phyloP scores from a whole-genome alignment of 805 yeast genomes.

The Cyberlindnera xylosilytica region DNA sequence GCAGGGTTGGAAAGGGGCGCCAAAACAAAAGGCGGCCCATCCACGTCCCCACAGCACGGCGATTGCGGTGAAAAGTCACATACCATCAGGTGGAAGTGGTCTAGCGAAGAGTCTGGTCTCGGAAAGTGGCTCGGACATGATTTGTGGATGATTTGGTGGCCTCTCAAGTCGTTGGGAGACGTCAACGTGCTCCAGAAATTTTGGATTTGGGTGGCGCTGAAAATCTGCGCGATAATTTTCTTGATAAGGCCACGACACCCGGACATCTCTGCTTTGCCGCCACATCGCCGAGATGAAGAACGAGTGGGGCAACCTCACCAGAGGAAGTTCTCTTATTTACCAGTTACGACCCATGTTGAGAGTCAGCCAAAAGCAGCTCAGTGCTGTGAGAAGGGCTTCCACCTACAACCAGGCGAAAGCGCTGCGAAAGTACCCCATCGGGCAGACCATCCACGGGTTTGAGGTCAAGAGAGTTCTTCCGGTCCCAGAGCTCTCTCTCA shows the following conservation, averaged over 20 bases:
- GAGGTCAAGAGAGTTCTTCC: conserved; percentile 58
- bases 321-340: too few relatives aligned
- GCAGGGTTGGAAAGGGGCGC: not conserved
- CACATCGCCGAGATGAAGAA: not conserved
- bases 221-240: conserved; percentile 2
- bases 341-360: too few relatives aligned
- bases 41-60: not conserved
- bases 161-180: too few relatives aligned
- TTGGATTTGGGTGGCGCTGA: conserved; percentile 2
- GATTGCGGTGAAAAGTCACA: conserved; percentile 16
- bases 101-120: conserved; percentile 52
- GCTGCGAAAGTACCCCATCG: conserved; percentile 59
- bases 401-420: conserved; percentile 32
- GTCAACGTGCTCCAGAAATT: not conserved
- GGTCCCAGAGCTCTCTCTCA: conserved; percentile 78
- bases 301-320: too few relatives aligned
- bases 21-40: not conserved
- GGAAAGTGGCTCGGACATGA: conserved; percentile 30
- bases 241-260: conserved; percentile 6
- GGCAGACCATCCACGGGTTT: conserved; percentile 63
- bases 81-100: conserved; percentile 56
- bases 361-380: not conserved
- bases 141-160: not conserved
- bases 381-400: conserved; percentile 16
- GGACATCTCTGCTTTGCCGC: conserved; percentile 3